phyloP scores from a whole-genome alignment of 148 eudicot species.

The Vaccinium darrowii region DNA sequence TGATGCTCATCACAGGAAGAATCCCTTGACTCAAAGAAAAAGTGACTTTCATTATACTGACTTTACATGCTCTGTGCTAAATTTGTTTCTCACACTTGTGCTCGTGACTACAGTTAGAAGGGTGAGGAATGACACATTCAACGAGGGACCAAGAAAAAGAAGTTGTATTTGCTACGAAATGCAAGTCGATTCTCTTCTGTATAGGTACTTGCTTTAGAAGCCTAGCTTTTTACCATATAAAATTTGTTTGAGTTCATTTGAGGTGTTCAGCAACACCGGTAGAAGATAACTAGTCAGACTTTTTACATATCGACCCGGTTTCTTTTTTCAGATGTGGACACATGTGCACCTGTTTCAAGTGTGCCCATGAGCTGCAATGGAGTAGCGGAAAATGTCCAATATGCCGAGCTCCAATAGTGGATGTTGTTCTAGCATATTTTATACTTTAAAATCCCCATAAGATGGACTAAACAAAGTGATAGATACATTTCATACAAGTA shows the following conservation, averaged over 20 bases:
- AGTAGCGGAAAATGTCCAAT: conserved; percentile 68
- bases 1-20: background rate
- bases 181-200: conserved; percentile 68
- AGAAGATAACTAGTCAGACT: background rate
- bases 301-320: background rate
- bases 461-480: too few species aligned
- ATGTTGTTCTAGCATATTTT: conserved; percentile 61
- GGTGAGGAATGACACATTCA: conserved; percentile 17
- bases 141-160: conserved; percentile 29
- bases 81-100: background rate
- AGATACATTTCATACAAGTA: too few species aligned
- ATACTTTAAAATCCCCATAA: too few species aligned
- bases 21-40: background rate
- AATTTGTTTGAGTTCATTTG: conserved; percentile 3
- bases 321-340: conserved; percentile 72
- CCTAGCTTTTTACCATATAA: background rate
- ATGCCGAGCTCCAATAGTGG: conserved; percentile 63
- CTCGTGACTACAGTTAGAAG: conserved; percentile 31
- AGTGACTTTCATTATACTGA: background rate
- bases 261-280: background rate
- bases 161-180: conserved; percentile 52
- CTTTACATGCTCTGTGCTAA: background rate
- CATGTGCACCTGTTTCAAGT: conserved; percentile 82
- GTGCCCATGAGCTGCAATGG: conserved; percentile 64
- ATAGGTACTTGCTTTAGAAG: conserved; percentile 49